Base-by-base conservation (phyloP, 1,284 basidiomycete genomes). In the Lignosus rhinocerotis region DNA sequence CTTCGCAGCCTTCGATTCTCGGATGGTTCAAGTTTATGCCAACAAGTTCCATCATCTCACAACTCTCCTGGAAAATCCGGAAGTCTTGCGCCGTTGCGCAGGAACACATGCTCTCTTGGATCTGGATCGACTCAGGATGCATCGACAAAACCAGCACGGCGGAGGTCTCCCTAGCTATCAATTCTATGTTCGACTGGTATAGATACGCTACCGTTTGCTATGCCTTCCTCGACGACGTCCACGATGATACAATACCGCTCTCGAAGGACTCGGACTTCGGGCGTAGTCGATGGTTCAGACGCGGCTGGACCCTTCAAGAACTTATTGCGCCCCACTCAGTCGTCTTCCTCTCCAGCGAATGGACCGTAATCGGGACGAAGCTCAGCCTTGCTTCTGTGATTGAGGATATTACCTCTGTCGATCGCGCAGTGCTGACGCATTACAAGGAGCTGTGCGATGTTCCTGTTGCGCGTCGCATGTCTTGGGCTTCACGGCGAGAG, bases 151-250 rank as follows among this genome's bases (percentile, higher is more conserved):
- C 41, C 6, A 43, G 31, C 21, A 52, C 39, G 12, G 39, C 51
- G 6, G 51, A 52, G 41, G 25, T 52, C 31, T 43, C 51, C 8
- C 38, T 42, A 11, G 21, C 51, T 5, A 52, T 52, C 51, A 52
- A 52, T 16, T 52, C 51, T 3, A 52, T 52, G 51, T 52, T 17
- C 51, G 16, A 44, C 9, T 52, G 39, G 41, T 52, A 52, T 30
- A 43, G 51, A 12, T 44, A 6, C 30, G n/a, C 51, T 14, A 43
- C 17, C 10, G 41, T 44, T 11, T 52, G 51, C 34, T 52, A 52
- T 19, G 51, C 36, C 25, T 51, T 30, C 31, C 50, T 51, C 2
- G 9, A 51, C 36, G 50, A 51, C 21, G 38, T 51, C 50, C 21
- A 25, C 16, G 19, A 33, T 17, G 16, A 14, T 9, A 34, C 12